These are phyloP conservation scores for Hymenoscyphus albidus DNA, from an alignment of 2,329 filamentous ascomycete genomes.

Conservation along the genomic window DNA sequence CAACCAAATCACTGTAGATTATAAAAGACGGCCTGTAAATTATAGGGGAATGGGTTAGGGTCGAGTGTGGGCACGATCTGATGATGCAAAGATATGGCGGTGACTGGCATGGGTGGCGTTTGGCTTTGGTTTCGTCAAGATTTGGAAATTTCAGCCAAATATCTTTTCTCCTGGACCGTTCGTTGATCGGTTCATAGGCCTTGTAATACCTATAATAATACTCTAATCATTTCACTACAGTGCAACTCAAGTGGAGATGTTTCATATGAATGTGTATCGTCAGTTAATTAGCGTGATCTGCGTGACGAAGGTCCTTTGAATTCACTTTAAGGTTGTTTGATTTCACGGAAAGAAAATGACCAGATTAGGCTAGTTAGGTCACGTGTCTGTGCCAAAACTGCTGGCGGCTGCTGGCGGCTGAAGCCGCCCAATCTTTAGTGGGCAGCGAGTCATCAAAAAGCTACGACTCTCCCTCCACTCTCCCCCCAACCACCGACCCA, in stretches of 20 bases:
- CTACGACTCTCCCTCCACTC: neutral
- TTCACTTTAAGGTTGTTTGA: no score
- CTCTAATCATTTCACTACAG: constrained; percentile 1
- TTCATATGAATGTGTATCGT: neutral
- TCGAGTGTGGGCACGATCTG: constrained; percentile 19
- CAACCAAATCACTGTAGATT: constrained; percentile 25
- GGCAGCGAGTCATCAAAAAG: neutral
- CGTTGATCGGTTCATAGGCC: constrained; percentile 12
- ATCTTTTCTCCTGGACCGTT: constrained; percentile 14
- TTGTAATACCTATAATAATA: constrained; percentile 23
- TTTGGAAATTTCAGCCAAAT: constrained; percentile 3
- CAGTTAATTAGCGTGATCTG: neutral
- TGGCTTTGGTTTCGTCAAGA: constrained; percentile 10
- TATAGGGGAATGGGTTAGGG: constrained; percentile 1
- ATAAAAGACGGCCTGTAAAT: neutral
- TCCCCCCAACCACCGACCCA: neutral
- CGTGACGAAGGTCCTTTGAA: no score
- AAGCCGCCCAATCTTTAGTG: neutral
- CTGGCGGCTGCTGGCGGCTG: neutral
- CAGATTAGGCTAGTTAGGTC: neutral
- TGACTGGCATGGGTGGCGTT: constrained; percentile 7
- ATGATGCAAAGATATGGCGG: constrained; percentile 22
- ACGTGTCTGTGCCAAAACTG: neutral
- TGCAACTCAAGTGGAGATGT: neutral
- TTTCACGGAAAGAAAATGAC: no score